Evolutionary conservation across 2,329 filamentous ascomycete species (phyloP), one percentile per base, ranked within the genome.

Genomic region (Talaromyces rugulosus): DNA sequence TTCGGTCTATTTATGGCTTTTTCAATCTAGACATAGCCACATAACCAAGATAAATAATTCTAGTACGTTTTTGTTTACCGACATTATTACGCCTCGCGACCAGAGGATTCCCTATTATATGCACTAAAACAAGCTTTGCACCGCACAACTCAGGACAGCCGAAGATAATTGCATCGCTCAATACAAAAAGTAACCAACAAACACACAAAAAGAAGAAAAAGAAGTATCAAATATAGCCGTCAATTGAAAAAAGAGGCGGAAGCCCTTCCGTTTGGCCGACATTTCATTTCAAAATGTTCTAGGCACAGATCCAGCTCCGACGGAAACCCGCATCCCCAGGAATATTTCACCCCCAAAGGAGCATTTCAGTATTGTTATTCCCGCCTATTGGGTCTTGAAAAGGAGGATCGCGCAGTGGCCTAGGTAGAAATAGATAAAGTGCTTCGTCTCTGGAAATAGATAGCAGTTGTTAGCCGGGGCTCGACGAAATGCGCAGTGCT

Each of bases 371-470:
- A 40, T 40, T 27, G 44, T 47, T 27, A 23, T 47, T 8, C 28
- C 18, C 30, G 14, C 65, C 69, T 71, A 98, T 86, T 97, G 94
- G 47, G 95, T 99, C 85, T 99, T 99, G 87, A 98, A 99, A 59
- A 99, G 88, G 61, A 99, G 85, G 75, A 99, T 98, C 63, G 95
- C 95, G 78, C 92, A 97, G 83, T 98, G 95, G 60, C 95, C 95
- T 63, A 99, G 89, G 82, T 99, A 99, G 83, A 99, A 99, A 83
- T 99, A 99, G 77, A 99, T 97, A 83, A 99, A 99, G 80, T 99
- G 95, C 82, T 98, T 98, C 31, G 95, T 98, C 79, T 98, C 95
- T 97, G 81, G 42, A 50, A 8, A 47, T 27, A n/a, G 51, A 5
- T 9, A 12, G 47, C 11, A 53, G 52, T 60, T 50, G 30, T 28